phyloP scores from a whole-genome alignment of 352 stramenopile species.

The Globisporangium middletonii region DNA sequence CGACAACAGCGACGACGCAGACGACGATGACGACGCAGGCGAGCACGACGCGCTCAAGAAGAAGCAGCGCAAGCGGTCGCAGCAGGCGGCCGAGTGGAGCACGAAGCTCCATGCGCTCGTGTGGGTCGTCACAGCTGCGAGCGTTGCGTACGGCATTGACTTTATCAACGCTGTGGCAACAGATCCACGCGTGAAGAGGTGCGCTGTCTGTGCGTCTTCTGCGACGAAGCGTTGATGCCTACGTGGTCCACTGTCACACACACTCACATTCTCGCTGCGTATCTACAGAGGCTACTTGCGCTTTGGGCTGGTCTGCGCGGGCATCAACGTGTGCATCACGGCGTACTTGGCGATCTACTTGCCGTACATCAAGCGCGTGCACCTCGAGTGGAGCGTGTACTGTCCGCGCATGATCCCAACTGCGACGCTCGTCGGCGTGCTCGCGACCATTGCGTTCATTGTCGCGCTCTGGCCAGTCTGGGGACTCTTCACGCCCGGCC shows the following conservation, averaged over 20 bases:
- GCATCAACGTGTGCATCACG: slow-evolving; percentile 84
- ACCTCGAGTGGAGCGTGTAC: slow-evolving; percentile 89
- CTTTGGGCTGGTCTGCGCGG: slow-evolving; percentile 65
- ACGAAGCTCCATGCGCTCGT: slow-evolving; percentile 70
- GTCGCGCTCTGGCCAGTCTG: slow-evolving; percentile 89
- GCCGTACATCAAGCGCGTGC: slow-evolving; percentile 77
- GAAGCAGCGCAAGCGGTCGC: slow-evolving; percentile 23
- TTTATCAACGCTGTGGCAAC: slow-evolving; percentile 68
- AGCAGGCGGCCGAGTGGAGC: slow-evolving; percentile 51
- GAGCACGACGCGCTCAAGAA: slow-evolving; percentile 25
- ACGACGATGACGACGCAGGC: slow-evolving; percentile 24
- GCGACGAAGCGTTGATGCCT: too few species aligned
- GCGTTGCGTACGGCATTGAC: slow-evolving; percentile 56
- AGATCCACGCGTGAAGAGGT: slow-evolving; percentile 51
- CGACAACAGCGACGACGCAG: slow-evolving; percentile 22
- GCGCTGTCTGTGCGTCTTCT: neutral
- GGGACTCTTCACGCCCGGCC: slow-evolving; percentile 87
- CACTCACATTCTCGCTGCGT: slow-evolving; percentile 4
- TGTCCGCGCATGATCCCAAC: slow-evolving; percentile 90
- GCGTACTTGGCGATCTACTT: slow-evolving; percentile 84
- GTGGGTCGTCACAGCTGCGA: slow-evolving; percentile 52
- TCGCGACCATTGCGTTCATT: slow-evolving; percentile 73
- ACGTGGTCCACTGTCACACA: too few species aligned
- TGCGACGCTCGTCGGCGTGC: slow-evolving; percentile 64
- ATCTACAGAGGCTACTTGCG: slow-evolving; percentile 71